Base-by-base conservation (phyloP, 2,329 filamentous ascomycete genomes). In the Xylariaceae sp. region DNA sequence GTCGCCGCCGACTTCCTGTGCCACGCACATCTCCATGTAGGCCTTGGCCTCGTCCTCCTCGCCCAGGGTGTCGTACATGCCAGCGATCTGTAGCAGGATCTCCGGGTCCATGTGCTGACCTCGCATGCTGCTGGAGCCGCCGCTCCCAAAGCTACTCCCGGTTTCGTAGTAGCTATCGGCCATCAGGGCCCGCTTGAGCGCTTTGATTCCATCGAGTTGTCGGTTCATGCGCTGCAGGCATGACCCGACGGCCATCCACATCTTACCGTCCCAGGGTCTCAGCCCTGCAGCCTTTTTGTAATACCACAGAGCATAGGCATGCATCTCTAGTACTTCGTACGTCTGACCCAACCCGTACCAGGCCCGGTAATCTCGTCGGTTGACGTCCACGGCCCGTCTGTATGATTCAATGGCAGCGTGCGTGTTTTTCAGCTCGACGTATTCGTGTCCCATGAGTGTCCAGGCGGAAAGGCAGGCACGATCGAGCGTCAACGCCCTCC, bases 361-460 rank as follows among this genome's bases (percentile, higher is more conserved):
- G 4, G 92, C 92, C 37, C 92, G 83, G 57, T 96, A 96, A 57
- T 98, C 92, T 49, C 92, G 86, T 21, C 90, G 78, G 53, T 98
- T 96, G 47, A 92, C 86, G 51, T 98, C 92, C 2, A 98, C 90
- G 2, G 92, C 92, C 26, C 92, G 81, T 2, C 92, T 79, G 54
- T 98, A 98, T 1, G 87, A 94, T 58, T 98, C 92, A 41, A 98
- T 96, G 7, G 92, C 92, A 0, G 92, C 90, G 51, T 98, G 92
- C 0, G 90, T 96, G 56, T 98, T 98, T 55, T 96, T 98, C 61
- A 98, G 79, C 59, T 98, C 92, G 34, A 96, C 88, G 49, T 95
- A 98, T 58, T 98, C 92, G 58, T 98, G 92, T 1, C 92, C 92
- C 90, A 98, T 96, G 1, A 98, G 69, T 0, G 92, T 98, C 92